These are phyloP conservation scores for Stygiomarasmius scandens DNA, from an alignment of 1,284 basidiomycete genomes.

Conservation along the genomic window DNA sequence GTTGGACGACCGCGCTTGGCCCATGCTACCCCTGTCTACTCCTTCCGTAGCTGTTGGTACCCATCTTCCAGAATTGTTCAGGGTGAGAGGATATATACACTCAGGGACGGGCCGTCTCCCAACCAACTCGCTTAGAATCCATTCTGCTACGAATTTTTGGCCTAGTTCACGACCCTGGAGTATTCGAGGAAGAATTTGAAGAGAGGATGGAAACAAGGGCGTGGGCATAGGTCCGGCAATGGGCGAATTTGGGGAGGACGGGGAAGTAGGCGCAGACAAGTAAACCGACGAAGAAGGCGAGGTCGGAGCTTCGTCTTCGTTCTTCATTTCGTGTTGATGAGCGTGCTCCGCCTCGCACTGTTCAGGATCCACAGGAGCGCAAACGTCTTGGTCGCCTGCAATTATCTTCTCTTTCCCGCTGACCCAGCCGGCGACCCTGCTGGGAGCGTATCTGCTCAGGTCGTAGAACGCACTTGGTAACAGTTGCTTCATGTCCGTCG, in stretches of 20 bases:
- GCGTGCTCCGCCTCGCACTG: not conserved
- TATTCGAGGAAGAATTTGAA: constrained; percentile 51
- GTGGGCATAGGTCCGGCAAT: not conserved
- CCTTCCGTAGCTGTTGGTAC: constrained; percentile 8
- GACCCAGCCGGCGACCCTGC: constrained; percentile 50
- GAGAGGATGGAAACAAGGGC: constrained; percentile 35
- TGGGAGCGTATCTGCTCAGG: constrained; percentile 69
- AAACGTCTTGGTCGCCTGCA: constrained; percentile 38
- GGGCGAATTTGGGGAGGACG: constrained; percentile 19
- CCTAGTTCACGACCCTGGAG: constrained; percentile 65
- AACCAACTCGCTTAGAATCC: constrained; percentile 59
- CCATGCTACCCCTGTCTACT: too few relatives aligned
- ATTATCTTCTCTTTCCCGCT: not conserved
- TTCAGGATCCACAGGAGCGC: constrained; percentile 16
- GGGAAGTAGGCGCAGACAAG: not conserved
- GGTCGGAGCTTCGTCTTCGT: too few relatives aligned
- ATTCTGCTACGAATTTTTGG: constrained; percentile 63
- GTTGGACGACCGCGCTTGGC: too few relatives aligned
- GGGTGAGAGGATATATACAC: constrained; percentile 42
- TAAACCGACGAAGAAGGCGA: too few relatives aligned
- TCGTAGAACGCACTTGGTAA: constrained; percentile 74
- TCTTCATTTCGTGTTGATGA: too few relatives aligned
- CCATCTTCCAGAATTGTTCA: constrained; percentile 4
- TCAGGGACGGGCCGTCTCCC: constrained; percentile 47
- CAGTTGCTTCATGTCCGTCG: constrained; percentile 32